Evolutionary conservation across 2,329 filamentous ascomycete species (phyloP), one percentile per base, ranked within the genome.

Genomic region (Aspergillus proliferans): DNA sequence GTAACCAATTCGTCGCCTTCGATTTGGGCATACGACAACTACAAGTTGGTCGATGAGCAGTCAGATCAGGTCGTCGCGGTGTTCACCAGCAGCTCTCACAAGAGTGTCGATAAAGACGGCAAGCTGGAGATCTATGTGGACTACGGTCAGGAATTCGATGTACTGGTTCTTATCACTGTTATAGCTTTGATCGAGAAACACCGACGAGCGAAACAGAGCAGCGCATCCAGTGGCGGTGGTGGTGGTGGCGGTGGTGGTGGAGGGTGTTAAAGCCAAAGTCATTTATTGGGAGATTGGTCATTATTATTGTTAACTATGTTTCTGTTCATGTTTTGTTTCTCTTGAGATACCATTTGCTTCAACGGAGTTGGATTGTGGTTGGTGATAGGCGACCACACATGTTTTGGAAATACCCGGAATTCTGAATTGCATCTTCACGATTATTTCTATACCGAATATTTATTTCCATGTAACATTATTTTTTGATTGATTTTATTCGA

Each of bases 21-120:
- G 7, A 47, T 36, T n/a, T 52, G 60, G 19, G 60, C 57, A 26
- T 40, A 43, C 3, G 54, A 53, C 15, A 68, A 66, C 46, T 61
- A 59, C 50, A 68, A 71, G 47, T 50, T 71, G n/a, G 53, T 68
- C 14, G 59, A 70, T 15, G 62, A 65, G 45, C 48, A 53, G 7
- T 64, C 52, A 2, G 53, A 56, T 7, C 55, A 58, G 26, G 46
- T 68, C 2, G 41, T 68, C 3, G 68, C 65, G 0, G 57, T 66
- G 1, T 69, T 68, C 43, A 62, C 60, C 10, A 60, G 57, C 46
- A 63, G 57, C 45, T 41, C 44, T 36, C 59, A 51, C 47, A 40
- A 40, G 10, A 64, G 62, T 39, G 56, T 58, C 10, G 62, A 53
- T 42, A 65, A 63, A 40, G 57, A 56, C n/a, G 67, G 65, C 6